These are phyloP conservation scores for Kuraishia borneana DNA, from an alignment of 805 yeast genomes.

Conservation along the genomic window DNA sequence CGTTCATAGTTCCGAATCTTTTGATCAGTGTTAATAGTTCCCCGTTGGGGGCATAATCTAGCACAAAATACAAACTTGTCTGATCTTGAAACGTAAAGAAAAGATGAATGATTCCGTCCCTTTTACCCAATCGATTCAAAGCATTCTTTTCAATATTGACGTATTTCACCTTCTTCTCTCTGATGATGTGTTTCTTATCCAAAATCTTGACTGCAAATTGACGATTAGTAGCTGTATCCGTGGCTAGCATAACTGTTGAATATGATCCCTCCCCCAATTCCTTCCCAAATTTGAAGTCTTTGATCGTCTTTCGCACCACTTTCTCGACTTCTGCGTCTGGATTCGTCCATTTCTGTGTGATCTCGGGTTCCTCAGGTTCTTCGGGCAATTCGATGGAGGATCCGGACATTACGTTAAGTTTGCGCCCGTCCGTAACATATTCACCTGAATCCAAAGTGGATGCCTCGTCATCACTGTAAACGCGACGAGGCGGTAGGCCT, in stretches of 20 bases:
- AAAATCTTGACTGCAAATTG: constrained; percentile 68
- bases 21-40: constrained; percentile 61
- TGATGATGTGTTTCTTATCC: constrained; percentile 68
- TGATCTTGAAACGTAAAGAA: constrained; percentile 77
- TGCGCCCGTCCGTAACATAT: not conserved
- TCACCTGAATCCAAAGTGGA: constrained; percentile 1
- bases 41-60: constrained; percentile 75
- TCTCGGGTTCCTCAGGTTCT: too few relatives aligned
- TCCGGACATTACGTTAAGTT: not conserved
- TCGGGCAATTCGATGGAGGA: not conserved
- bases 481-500: too few relatives aligned
- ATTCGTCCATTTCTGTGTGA: constrained; percentile 26
- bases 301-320: constrained; percentile 44
- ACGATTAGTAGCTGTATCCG: constrained; percentile 53
- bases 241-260: constrained; percentile 83
- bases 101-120: constrained; percentile 55
- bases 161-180: constrained; percentile 75
- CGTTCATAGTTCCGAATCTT: constrained; percentile 58
- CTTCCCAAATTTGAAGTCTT: constrained; percentile 81
- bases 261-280: constrained; percentile 94
- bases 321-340: constrained; percentile 42
- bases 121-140: constrained; percentile 50
- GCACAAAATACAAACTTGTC: constrained; percentile 57
- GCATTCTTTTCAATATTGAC: constrained; percentile 80
- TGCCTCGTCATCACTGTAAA: not conserved